These are phyloP conservation scores for Setaria viridis DNA, from an alignment of 202 grass and related monocot species.

Conservation along the genomic window DNA sequence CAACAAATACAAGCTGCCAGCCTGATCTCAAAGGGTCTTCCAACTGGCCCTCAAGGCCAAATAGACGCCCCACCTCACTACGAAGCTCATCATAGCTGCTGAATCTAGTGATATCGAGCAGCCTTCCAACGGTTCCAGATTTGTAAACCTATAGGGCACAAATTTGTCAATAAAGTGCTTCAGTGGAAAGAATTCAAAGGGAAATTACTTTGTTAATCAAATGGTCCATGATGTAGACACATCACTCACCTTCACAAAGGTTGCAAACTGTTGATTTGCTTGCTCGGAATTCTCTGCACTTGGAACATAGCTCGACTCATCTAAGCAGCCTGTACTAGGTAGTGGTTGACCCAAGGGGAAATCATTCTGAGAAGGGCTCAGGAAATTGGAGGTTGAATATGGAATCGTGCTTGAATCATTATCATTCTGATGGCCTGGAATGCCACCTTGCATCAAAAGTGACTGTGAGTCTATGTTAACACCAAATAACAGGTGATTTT, in stretches of 20 bases:
- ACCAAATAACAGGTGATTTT: slow-evolving; percentile 77
- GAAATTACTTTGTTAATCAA: slow-evolving; percentile 7
- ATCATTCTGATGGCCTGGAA: slow-evolving; percentile 62
- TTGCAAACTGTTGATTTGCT: slow-evolving; percentile 57
- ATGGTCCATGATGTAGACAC: slow-evolving; percentile 2
- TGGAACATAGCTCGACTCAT: slow-evolving; percentile 59
- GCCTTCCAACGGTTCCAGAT: slow-evolving; percentile 73
- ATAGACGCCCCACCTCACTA: slow-evolving; percentile 82
- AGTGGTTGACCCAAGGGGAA: slow-evolving; percentile 72
- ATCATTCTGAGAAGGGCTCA: slow-evolving; percentile 70
- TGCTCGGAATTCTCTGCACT: slow-evolving; percentile 62
- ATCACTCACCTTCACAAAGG: slow-evolving; percentile 86
- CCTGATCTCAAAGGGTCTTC: slow-evolving; percentile 99
- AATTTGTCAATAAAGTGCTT: slow-evolving; percentile 23
- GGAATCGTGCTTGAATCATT: slow-evolving; percentile 57
- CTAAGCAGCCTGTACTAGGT: slow-evolving; percentile 62
- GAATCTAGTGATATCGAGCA: slow-evolving; percentile 87
- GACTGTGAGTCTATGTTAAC: slow-evolving; percentile 81
- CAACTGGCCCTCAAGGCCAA: slow-evolving; percentile 88
- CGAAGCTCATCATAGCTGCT: slow-evolving; percentile 85
- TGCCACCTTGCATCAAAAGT: slow-evolving; percentile 73
- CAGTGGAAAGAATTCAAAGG: slow-evolving; percentile 15
- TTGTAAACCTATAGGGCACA: slow-evolving; percentile 69
- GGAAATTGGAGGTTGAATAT: slow-evolving; percentile 73
- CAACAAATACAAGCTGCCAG: slow-evolving; percentile 99